Base-by-base conservation (phyloP, 1,284 basidiomycete genomes). In the Jaminaea rosea region DNA sequence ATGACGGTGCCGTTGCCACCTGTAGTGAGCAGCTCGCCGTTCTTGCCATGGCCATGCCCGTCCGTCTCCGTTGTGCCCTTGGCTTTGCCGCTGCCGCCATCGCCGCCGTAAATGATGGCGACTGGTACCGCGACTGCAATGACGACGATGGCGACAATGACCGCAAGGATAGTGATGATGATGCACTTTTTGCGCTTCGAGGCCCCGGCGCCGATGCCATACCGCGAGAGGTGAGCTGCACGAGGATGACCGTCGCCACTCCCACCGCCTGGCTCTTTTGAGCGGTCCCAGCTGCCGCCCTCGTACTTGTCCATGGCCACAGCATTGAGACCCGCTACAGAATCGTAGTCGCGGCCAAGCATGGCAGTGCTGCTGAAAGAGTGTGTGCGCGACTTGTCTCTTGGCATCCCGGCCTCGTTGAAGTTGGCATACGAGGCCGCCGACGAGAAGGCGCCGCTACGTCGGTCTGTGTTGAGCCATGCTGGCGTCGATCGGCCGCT, bases 1-100 rank as follows among this genome's bases (percentile, higher is more conserved):
- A 67, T 59, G 23, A 41, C 47, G 10, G 63, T 57, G 3, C 65
- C 65, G 26, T 65, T 57, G 27, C 50, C 52, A n/a, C 64, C 64
- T 47, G 49, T 58, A 5, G 53, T 52, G 3, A 47, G 47, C 11
- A 59, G 26, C 26, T 52, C 6, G 50, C 44, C 32, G 23, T 29
- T 5, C 26, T 15, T 8, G 13, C 47, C 53, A 17, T 50, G 23
- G 15, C 28, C 44, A 21, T 31, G 26, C 10, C 52, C 45, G 13
- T 27, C 15, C 15, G 11, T 34, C 11, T n/a, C 17, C 15, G 32
- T 46, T n/a, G 46, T 29, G 5, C 47, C 51, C 4, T 34, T n/a
- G 15, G 47, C 55, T n/a, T 19, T 32, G n/a, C 26, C 45, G 47
- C 34, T 19, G 28, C 28, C 23, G 13, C 45, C 26, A 34, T 56